Conservation (phyloP, 2,329 filamentous ascomycete genomes). For the Alternaria longipes region DNA sequence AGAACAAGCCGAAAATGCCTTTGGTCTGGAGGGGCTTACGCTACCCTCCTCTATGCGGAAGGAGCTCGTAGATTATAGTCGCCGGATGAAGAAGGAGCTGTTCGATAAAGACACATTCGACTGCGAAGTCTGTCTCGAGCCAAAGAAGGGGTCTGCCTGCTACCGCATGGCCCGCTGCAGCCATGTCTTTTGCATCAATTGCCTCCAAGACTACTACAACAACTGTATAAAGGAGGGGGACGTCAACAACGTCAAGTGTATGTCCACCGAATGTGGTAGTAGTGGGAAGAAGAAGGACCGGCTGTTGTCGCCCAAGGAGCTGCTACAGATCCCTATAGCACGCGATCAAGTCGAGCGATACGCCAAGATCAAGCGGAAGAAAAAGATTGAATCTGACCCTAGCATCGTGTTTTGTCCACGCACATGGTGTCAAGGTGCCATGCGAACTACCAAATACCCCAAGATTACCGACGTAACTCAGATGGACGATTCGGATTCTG, state of each 20-base stretch:
- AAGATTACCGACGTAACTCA: constrained; percentile 55
- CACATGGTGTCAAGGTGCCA: constrained; percentile 90
- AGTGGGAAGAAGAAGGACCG: constrained; percentile 60
- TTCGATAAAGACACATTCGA: constrained; percentile 88
- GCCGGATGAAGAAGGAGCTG: constrained; percentile 73
- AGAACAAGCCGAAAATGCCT: constrained; percentile 64
- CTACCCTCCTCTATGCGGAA: constrained; percentile 67
- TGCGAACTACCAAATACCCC: constrained; percentile 64
- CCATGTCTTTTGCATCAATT: constrained; percentile 91
- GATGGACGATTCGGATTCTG: constrained; percentile 52
- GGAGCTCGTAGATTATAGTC: constrained; percentile 79
- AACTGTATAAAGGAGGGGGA: constrained; percentile 87
- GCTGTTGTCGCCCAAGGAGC: constrained; percentile 81
- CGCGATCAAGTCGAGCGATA: constrained; percentile 83
- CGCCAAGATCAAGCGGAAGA: constrained; percentile 89
- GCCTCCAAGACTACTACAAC: constrained; percentile 89
- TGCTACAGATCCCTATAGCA: constrained; percentile 63
- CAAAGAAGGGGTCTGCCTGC: constrained; percentile 85
- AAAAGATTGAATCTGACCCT: constrained; percentile 89
- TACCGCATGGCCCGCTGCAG: constrained; percentile 83
- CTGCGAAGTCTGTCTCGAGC: constrained; percentile 89
- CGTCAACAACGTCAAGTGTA: constrained; percentile 79
- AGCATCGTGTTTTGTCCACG: constrained; percentile 92
- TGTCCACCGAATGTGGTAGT: constrained; percentile 73
- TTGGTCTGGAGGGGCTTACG: constrained; percentile 60